A percentile compares a stretch with the other conserved stretches of the same genome.
Evolutionary conservation across 1,284 basidiomycete genomes (phyloP).

Genomic region (Ustilago crameri): DNA sequence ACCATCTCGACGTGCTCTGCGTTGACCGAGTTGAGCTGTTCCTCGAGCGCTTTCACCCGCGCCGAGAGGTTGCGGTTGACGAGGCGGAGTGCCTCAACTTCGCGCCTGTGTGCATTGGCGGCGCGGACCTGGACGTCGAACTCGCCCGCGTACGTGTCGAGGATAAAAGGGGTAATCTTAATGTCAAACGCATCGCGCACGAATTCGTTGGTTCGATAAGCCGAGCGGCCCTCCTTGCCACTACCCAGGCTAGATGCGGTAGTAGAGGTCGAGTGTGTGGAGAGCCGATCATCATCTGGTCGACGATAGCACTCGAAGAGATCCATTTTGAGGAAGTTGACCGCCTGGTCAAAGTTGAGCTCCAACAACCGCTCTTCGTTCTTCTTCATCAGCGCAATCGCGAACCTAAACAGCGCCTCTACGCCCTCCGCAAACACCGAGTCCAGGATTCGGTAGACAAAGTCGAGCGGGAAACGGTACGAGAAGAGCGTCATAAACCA

Average conservation of each 20-base stretch:
- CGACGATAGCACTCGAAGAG: slow-evolving; percentile 62
- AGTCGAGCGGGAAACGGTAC: slow-evolving; percentile 87
- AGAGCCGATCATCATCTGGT: no score
- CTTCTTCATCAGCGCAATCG: slow-evolving; percentile 83
- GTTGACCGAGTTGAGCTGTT: slow-evolving; percentile 55
- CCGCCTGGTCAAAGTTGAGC: slow-evolving; percentile 57
- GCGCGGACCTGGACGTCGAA: slow-evolving; percentile 62
- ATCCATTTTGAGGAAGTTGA: slow-evolving; percentile 57
- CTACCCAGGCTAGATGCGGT: no score
- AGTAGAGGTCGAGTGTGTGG: neutral
- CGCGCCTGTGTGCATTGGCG: slow-evolving; percentile 60
- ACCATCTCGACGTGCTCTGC: slow-evolving; percentile 66
- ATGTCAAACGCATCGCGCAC: slow-evolving; percentile 62
- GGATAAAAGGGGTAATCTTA: slow-evolving; percentile 59
- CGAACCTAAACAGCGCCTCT: slow-evolving; percentile 95
- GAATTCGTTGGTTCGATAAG: slow-evolving; percentile 53
- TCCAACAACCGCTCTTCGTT: slow-evolving; percentile 76
- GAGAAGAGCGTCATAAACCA: slow-evolving; percentile 85
- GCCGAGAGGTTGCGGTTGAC: slow-evolving; percentile 65
- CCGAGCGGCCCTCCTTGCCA: neutral
- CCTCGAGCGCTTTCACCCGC: slow-evolving; percentile 60
- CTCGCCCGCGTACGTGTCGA: slow-evolving; percentile 62
- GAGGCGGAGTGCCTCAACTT: slow-evolving; percentile 62
- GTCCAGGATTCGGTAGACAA: slow-evolving; percentile 95
- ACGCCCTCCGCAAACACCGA: slow-evolving; percentile 95